Percentiles rank a stretch among this genome's conserved stretches.
These are phyloP conservation scores for Tolypocladium album DNA, from an alignment of 2,329 filamentous ascomycete genomes.

Conservation along the genomic window DNA sequence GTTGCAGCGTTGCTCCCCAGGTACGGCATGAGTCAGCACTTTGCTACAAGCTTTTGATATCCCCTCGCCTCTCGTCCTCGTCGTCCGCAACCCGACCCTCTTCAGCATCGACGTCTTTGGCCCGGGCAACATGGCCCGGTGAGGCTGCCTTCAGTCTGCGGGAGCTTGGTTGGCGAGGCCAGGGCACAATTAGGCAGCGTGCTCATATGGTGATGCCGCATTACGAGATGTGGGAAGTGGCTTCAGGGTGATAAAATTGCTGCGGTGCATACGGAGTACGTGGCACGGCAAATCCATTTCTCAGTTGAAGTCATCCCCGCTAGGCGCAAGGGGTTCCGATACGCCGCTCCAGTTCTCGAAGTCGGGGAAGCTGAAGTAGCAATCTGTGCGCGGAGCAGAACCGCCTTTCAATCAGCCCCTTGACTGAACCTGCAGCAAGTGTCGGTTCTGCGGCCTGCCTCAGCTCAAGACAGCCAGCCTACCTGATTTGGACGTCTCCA, in stretches of 20 bases:
- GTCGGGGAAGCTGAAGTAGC: constrained; percentile 65
- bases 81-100: neutral
- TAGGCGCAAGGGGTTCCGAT: constrained; percentile 1
- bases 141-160: neutral
- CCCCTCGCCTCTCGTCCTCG: neutral
- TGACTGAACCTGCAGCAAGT: neutral
- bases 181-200: neutral
- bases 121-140: neutral
- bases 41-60: neutral
- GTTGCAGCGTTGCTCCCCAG: neutral
- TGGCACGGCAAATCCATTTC: neutral
- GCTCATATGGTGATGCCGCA: neutral
- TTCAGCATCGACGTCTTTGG: neutral
- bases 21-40: neutral
- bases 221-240: neutral
- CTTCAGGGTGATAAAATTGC: neutral
- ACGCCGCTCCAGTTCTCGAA: constrained; percentile 53
- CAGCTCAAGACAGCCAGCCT: constrained; percentile 1
- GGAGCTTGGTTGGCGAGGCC: neutral
- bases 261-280: neutral
- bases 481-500: constrained; percentile 17
- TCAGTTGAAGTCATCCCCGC: neutral
- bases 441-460: neutral
- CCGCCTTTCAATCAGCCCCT: neutral
- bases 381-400: constrained; percentile 13